Evolutionary conservation across 192 early-diverging fungal species (phyloP).

Genomic region (Linnemannia schmuckeri): DNA sequence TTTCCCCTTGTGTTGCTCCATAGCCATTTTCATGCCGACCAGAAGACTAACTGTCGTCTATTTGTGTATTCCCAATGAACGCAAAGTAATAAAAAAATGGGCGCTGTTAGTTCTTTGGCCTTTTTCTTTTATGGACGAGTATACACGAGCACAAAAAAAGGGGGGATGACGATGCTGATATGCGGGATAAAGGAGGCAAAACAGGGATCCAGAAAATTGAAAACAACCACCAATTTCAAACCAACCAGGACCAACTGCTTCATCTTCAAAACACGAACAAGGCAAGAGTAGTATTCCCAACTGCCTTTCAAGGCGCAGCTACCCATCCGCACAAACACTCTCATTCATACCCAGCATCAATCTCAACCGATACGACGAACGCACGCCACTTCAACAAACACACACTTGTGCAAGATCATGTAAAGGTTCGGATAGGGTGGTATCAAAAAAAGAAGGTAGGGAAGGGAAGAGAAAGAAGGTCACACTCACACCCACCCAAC

Average conservation of each 20-base stretch:
- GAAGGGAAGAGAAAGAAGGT: not conserved
- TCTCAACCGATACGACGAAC: not conserved
- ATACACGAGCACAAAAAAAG: not conserved
- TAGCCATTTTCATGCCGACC: constrained; percentile 44
- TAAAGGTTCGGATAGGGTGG: not conserved
- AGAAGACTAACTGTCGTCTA: constrained; percentile 36
- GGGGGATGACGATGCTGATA: not conserved
- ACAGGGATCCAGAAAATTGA: not conserved
- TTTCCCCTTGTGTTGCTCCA: constrained; percentile 30
- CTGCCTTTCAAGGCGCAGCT: not conserved
- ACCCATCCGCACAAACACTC: not conserved
- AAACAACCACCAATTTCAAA: not conserved
- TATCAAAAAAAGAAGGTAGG: not conserved
- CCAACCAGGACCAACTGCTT: not conserved
- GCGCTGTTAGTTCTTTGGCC: not conserved
- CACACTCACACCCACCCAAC: not conserved
- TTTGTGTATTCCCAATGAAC: not conserved
- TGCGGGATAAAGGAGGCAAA: not conserved
- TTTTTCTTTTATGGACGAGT: not conserved
- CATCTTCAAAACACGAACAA: not conserved
- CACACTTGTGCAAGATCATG: not conserved
- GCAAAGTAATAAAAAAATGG: not conserved
- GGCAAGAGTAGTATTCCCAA: not conserved
- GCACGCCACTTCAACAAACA: not conserved
- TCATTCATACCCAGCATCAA: not conserved